Evolutionary conservation across 805 yeast species (phyloP).

Genomic region (Teunomyces atbi): DNA sequence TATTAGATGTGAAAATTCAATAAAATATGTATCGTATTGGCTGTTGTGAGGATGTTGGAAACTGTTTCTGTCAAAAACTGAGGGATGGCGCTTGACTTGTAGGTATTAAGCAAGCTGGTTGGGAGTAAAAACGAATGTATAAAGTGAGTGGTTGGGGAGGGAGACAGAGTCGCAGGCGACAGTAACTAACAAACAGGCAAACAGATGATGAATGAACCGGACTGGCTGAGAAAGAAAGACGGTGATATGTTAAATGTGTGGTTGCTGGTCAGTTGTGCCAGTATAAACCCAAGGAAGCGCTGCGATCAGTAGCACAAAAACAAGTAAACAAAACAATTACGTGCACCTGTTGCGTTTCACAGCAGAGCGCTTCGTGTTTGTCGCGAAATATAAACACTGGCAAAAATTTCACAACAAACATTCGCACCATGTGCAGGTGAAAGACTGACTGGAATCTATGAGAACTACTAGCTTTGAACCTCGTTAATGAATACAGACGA

Average conservation of each 20-base stretch:
- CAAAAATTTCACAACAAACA: slow-evolving; percentile 3
- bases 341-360: slow-evolving; percentile 4
- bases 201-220: neutral
- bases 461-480: too few species aligned
- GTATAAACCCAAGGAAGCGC: neutral
- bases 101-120: neutral
- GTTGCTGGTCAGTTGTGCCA: slow-evolving; percentile 1
- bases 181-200: slow-evolving; percentile 1
- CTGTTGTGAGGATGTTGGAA: neutral
- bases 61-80: slow-evolving; percentile 1
- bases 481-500: too few species aligned
- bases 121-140: slow-evolving; percentile 2
- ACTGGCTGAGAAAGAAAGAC: neutral
- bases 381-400: slow-evolving; percentile 4
- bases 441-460: neutral
- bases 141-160: neutral
- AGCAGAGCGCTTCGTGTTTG: neutral
- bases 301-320: slow-evolving; percentile 2
- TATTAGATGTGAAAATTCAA: too few species aligned
- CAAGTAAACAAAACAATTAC: slow-evolving; percentile 3
- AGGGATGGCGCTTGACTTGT: slow-evolving; percentile 1
- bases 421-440: neutral
- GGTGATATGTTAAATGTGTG: neutral
- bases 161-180: slow-evolving; percentile 3
- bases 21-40: neutral